Percentiles rank a stretch among this genome's conserved stretches.
phyloP scores from a whole-genome alignment of 2,329 filamentous ascomycete genomes.

The Colletotrichum ledebouriae region DNA sequence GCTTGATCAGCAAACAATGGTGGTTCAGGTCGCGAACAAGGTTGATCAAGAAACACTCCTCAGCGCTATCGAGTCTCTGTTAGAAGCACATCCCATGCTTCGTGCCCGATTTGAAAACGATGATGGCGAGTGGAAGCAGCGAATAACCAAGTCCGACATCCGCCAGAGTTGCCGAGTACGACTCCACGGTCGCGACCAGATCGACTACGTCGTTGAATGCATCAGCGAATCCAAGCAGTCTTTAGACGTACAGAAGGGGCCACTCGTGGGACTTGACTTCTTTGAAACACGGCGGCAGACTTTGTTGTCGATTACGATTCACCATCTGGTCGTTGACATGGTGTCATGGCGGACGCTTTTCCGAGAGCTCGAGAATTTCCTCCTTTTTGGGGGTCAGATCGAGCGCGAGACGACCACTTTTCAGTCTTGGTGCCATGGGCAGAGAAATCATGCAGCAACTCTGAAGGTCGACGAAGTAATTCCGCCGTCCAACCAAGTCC shows the following conservation, averaged over 20 bases:
- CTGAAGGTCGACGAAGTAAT: neutral
- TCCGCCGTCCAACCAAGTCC: conserved; percentile 1
- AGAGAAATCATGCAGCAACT: conserved; percentile 6
- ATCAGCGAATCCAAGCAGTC: conserved; percentile 28
- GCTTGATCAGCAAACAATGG: conserved; percentile 31
- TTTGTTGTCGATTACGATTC: conserved; percentile 50
- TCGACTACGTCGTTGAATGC: conserved; percentile 17
- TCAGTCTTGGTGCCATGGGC: conserved; percentile 10
- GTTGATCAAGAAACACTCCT: conserved; percentile 10
- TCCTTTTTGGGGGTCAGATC: conserved; percentile 38
- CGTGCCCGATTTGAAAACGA: conserved; percentile 19
- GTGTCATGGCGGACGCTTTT: conserved; percentile 61
- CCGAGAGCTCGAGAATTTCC: conserved; percentile 57
- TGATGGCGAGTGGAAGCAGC: conserved; percentile 25
- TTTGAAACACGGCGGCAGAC: conserved; percentile 39
- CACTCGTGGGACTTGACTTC: conserved; percentile 11
- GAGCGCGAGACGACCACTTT: neutral
- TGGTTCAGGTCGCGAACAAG: conserved; percentile 6
- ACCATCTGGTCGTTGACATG: conserved; percentile 58
- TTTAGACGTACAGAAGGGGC: conserved; percentile 1
- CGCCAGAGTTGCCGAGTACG: neutral
- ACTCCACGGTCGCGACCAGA: conserved; percentile 26
- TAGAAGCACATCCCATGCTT: conserved; percentile 19
- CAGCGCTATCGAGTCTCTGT: neutral
- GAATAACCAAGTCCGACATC: neutral